These are phyloP conservation scores for Aspergillus ellipticus DNA, from an alignment of 495 filamentous ascomycete species.

Conservation along the genomic window DNA sequence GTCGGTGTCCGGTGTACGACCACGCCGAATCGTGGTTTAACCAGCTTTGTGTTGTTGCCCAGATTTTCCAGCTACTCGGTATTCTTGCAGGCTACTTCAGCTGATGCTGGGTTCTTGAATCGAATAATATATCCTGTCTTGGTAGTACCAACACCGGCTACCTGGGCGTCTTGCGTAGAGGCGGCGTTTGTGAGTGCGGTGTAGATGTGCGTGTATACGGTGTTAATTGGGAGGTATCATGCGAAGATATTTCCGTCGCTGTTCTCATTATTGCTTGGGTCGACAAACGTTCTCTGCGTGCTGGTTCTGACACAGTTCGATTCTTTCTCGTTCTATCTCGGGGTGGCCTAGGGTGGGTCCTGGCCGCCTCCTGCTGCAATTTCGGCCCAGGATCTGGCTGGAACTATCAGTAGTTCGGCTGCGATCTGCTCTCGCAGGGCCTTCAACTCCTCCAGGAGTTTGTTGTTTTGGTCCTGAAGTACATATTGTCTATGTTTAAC, in stretches of 20 bases:
- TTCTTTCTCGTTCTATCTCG: constrained; percentile 9
- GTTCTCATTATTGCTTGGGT: background rate
- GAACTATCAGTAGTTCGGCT: too few relatives aligned
- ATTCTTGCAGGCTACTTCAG: constrained; percentile 16
- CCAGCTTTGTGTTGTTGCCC: constrained; percentile 17
- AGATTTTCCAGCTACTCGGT: constrained; percentile 15
- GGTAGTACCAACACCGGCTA: constrained; percentile 19
- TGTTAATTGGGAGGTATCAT: constrained; percentile 14
- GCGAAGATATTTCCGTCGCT: constrained; percentile 13
- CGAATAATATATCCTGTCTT: constrained; percentile 22
- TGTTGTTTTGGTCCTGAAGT: constrained; percentile 6
- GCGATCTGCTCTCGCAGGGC: too few relatives aligned
- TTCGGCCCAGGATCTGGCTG: too few relatives aligned
- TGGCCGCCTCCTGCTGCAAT: too few relatives aligned
- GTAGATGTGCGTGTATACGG: constrained; percentile 16
- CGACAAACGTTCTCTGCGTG: too few relatives aligned
- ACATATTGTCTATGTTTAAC: constrained; percentile 10
- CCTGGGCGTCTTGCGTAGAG: constrained; percentile 17
- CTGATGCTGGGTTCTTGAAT: constrained; percentile 14
- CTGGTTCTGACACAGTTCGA: constrained; percentile 12
- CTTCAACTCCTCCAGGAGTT: constrained; percentile 10
- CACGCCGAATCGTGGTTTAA: constrained; percentile 18
- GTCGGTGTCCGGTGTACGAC: constrained; percentile 22
- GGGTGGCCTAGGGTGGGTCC: too few relatives aligned
- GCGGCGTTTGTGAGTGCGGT: constrained; percentile 13